These are phyloP conservation scores for Yarrowia porcina DNA, from an alignment of 805 yeast species.

Conservation along the genomic window DNA sequence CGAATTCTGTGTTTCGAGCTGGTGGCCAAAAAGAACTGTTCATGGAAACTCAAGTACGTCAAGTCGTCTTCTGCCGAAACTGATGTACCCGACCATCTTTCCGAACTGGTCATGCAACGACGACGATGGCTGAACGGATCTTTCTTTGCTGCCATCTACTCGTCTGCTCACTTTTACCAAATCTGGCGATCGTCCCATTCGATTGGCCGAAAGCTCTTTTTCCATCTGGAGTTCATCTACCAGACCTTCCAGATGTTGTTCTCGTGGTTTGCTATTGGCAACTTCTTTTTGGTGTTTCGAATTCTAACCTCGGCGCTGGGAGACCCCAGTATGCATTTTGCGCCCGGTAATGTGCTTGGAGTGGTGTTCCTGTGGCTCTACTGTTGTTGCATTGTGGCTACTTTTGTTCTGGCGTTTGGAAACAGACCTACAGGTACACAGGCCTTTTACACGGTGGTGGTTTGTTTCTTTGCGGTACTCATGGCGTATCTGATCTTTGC, in stretches of 20 bases:
- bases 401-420: slow-evolving; percentile 88
- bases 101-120: slow-evolving; percentile 86
- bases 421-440: slow-evolving; percentile 91
- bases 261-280: slow-evolving; percentile 90
- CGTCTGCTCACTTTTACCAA: slow-evolving; percentile 70
- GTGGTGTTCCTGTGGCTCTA: slow-evolving; percentile 83
- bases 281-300: slow-evolving; percentile 85
- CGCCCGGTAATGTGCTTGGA: slow-evolving; percentile 72
- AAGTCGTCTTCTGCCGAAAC: slow-evolving; percentile 88
- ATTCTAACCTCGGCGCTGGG: slow-evolving; percentile 80
- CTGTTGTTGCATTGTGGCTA: slow-evolving; percentile 71
- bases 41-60: slow-evolving; percentile 82
- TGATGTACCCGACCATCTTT: slow-evolving; percentile 86
- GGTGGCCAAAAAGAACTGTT: slow-evolving; percentile 72
- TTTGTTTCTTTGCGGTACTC: slow-evolving; percentile 74
- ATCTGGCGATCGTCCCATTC: slow-evolving; percentile 78
- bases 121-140: slow-evolving; percentile 98
- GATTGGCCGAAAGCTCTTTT: slow-evolving; percentile 57
- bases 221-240: slow-evolving; percentile 77
- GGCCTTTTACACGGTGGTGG: slow-evolving; percentile 68
- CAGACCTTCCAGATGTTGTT: slow-evolving; percentile 70
- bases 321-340: slow-evolving; percentile 55
- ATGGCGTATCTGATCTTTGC: slow-evolving; percentile 91
- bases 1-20: slow-evolving; percentile 91
- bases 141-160: slow-evolving; percentile 87